Conservation (phyloP, 371 early-diverging fungal genomes). For the Syncephalastrum monosporum region DNA sequence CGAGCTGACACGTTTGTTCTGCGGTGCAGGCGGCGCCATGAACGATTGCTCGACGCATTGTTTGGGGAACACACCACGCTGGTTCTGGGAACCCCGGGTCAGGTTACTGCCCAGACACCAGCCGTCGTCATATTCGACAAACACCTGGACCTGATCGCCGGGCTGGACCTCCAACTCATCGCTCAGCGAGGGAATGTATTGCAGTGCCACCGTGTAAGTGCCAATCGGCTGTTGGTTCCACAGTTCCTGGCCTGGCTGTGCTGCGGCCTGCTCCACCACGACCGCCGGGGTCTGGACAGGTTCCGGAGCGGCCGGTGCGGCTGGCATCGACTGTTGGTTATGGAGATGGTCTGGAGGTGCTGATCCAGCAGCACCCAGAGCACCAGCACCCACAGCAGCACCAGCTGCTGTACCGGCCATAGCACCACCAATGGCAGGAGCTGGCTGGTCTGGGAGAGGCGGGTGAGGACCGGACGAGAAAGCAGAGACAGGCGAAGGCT, state of each 20-base stretch:
- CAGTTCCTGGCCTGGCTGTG: slow-evolving; percentile 3
- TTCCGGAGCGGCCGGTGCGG: too few species aligned
- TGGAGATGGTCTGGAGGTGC: not conserved
- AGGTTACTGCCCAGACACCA: slow-evolving; percentile 23
- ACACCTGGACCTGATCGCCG: slow-evolving; percentile 26
- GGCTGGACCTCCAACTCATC: slow-evolving; percentile 28
- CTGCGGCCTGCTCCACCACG: not conserved
- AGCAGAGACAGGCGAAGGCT: not conserved
- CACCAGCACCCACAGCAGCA: slow-evolving; percentile 3
- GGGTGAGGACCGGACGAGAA: too few species aligned
- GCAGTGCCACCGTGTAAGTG: slow-evolving; percentile 38
- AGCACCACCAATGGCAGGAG: slow-evolving; percentile 3
- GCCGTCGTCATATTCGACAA: slow-evolving; percentile 29
- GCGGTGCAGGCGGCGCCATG: slow-evolving; percentile 12
- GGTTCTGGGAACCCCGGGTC: slow-evolving; percentile 12
- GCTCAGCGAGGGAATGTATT: slow-evolving; percentile 32
- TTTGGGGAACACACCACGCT: slow-evolving; percentile 55
- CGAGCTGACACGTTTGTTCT: slow-evolving; percentile 20
- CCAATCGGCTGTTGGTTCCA: slow-evolving; percentile 27
- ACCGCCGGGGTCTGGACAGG: not conserved
- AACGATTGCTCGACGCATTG: slow-evolving; percentile 33
- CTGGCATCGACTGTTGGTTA: not conserved
- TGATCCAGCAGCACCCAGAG: slow-evolving; percentile 3
- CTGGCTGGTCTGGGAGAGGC: not conserved
- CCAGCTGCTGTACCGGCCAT: slow-evolving; percentile 5